These are phyloP conservation scores for Asterophora lycoperdoides DNA, from an alignment of 768 basidiomycete species.

Conservation along the genomic window DNA sequence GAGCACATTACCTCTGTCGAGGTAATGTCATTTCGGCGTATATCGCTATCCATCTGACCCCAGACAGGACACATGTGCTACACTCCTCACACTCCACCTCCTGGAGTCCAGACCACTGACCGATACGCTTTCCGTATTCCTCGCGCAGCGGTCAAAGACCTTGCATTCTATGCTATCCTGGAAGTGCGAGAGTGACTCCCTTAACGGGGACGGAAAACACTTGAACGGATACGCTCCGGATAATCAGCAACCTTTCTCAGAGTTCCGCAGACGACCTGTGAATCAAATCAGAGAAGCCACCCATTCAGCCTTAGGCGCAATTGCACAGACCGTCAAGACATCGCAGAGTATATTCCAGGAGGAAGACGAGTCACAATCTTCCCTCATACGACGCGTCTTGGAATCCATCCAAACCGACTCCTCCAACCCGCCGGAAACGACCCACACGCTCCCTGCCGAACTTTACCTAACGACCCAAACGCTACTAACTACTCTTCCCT, in stretches of 20 bases:
- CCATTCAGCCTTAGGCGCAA: conserved; percentile 46
- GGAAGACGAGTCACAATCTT: conserved; percentile 26
- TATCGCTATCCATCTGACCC: not conserved
- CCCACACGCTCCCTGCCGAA: conserved; percentile 39
- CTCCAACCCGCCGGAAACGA: conserved; percentile 16
- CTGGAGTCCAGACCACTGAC: conserved; percentile 78
- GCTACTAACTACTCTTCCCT: conserved; percentile 69
- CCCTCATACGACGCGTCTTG: conserved; percentile 56
- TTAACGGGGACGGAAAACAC: conserved; percentile 13
- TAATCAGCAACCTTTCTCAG: conserved; percentile 13
- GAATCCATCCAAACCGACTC: conserved; percentile 57
- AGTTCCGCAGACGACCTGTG: conserved; percentile 31
- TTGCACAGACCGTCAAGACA: conserved; percentile 55
- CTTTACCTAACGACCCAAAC: conserved; percentile 62
- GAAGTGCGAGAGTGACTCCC: conserved; percentile 16
- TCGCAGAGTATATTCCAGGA: conserved; percentile 56
- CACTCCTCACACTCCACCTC: conserved; percentile 80
- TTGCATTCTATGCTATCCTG: conserved; percentile 43
- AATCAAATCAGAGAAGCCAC: conserved; percentile 53
- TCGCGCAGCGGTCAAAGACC: conserved; percentile 65
- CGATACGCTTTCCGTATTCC: conserved; percentile 67
- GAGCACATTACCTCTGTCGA: conserved; percentile 48
- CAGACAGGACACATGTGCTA: conserved; percentile 66
- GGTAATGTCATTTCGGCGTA: conserved; percentile 31
- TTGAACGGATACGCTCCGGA: conserved; percentile 33